Conservation (phyloP, 73 alveolate species). For the Paramecium caudatum region DNA sequence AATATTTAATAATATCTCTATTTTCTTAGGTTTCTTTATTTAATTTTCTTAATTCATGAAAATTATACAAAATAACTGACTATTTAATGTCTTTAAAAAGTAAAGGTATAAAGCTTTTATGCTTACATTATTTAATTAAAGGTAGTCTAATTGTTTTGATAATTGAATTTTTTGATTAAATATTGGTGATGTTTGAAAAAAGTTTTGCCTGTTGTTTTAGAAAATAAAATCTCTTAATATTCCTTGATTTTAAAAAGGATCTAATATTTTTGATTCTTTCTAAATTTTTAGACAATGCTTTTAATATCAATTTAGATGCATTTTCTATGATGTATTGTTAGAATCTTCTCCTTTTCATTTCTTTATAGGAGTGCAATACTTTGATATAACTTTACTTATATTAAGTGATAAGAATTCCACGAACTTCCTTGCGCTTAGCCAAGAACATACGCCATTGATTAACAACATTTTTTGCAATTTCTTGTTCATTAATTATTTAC, state of each 20-base stretch:
- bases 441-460: slow-evolving; percentile 13
- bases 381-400: slow-evolving; percentile 13
- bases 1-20: background rate
- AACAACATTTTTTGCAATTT: slow-evolving; percentile 49
- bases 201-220: background rate
- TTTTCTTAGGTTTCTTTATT: background rate
- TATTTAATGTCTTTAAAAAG: background rate
- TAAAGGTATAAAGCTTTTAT: slow-evolving; percentile 10
- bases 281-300: background rate
- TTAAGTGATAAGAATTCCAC: slow-evolving; percentile 20
- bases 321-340: background rate
- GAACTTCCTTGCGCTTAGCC: background rate
- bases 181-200: background rate
- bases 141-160: slow-evolving; percentile 49
- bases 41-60: background rate
- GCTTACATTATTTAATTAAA: background rate
- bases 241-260: background rate
- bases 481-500: slow-evolving; percentile 23
- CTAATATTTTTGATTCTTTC: background rate
- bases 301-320: slow-evolving; percentile 44
- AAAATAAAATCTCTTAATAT: slow-evolving; percentile 41
- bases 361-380: slow-evolving; percentile 16
- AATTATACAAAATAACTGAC: background rate
- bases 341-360: slow-evolving; percentile 21
- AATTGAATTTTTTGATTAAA: background rate